Percentiles rank a stretch among this genome's conserved stretches.
These are phyloP conservation scores for Danielia reshetovae DNA, from an alignment of 805 yeast species.

Conservation along the genomic window DNA sequence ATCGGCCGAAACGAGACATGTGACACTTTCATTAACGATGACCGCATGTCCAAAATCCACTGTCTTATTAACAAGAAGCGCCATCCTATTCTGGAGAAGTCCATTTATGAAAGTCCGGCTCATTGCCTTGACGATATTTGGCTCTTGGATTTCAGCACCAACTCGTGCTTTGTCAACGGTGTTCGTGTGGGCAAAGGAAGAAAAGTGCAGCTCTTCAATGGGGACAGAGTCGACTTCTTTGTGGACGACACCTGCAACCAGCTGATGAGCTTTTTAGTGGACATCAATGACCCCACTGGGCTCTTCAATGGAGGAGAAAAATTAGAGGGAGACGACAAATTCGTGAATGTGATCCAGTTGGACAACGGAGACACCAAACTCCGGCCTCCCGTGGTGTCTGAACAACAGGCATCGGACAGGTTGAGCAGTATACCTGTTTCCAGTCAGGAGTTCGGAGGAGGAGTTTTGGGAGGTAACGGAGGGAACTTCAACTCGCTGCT, in stretches of 20 bases:
- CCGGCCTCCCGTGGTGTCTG: constrained; percentile 22
- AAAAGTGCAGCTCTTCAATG: constrained; percentile 57
- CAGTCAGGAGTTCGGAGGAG: constrained; percentile 11
- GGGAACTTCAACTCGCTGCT: constrained; percentile 28
- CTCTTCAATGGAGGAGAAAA: constrained; percentile 49
- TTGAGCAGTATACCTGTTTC: constrained; percentile 4
- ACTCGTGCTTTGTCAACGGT: constrained; percentile 71
- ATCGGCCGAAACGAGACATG: constrained; percentile 71
- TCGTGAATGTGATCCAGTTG: constrained; percentile 23
- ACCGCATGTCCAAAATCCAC: constrained; percentile 79
- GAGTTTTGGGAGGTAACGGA: constrained; percentile 15
- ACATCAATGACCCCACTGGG: constrained; percentile 60
- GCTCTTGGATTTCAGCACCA: constrained; percentile 76
- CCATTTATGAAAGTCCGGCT: constrained; percentile 65
- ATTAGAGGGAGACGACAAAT: constrained; percentile 9
- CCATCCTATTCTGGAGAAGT: constrained; percentile 50
- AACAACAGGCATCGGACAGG: constrained; percentile 2
- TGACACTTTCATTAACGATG: constrained; percentile 62
- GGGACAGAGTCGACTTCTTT: constrained; percentile 65
- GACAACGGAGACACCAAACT: constrained; percentile 26
- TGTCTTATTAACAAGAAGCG: constrained; percentile 64
- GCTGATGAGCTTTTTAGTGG: constrained; percentile 50
- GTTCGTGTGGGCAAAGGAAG: constrained; percentile 55
- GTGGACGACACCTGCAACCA: constrained; percentile 53
- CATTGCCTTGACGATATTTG: constrained; percentile 72